A percentile compares a stretch with the other conserved stretches of the same genome.
These are phyloP conservation scores for Platanus orientalis DNA, from an alignment of 164 flowering plant genomes.

Conservation along the genomic window DNA sequence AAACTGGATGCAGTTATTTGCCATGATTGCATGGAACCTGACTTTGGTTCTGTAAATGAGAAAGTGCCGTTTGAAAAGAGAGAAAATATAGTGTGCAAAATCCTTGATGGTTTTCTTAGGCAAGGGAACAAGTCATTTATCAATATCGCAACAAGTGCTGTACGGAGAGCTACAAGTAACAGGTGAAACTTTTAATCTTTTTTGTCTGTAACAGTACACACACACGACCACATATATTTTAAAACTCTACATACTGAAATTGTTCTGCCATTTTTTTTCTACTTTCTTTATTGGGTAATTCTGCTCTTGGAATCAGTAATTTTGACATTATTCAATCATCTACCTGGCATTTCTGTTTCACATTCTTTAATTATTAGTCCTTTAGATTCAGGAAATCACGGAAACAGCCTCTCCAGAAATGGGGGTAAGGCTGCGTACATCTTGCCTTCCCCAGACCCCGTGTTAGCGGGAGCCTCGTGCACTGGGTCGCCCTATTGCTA, in stretches of 20 bases:
- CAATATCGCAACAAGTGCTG: conserved; percentile 28
- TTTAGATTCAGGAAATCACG: no score
- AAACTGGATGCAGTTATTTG: conserved; percentile 23
- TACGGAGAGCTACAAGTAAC: conserved; percentile 31
- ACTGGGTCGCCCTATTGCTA: no score
- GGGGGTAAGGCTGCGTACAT: background rate
- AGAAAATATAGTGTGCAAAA: conserved; percentile 25
- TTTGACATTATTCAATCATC: no score
- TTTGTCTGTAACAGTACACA: background rate
- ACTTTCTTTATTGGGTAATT: no score
- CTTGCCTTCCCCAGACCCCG: no score
- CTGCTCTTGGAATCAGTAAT: no score
- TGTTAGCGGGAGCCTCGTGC: no score
- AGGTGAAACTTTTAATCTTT: conserved; percentile 22
- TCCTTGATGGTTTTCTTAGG: conserved; percentile 31
- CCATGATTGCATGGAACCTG: conserved; percentile 28
- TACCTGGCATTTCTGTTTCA: no score
- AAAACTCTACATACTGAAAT: no score
- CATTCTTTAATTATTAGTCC: no score
- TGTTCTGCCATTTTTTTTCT: no score
- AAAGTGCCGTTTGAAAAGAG: conserved; percentile 16
- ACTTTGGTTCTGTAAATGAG: conserved; percentile 17
- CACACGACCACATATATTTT: no score
- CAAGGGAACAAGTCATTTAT: conserved; percentile 30
- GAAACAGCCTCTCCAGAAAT: background rate